These are phyloP conservation scores for peach (Prunus persica) DNA, from an alignment of 306 rosid species.

Conservation along the genomic window Prunus_persica_NCBIv2 NC_034013.1:16812501-16813000, in stretches of 20 bases:
- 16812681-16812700: slow-evolving; percentile 96
- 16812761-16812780: background rate
- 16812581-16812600: slow-evolving; percentile 1
- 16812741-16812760: background rate
- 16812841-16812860: background rate
- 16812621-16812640: slow-evolving; percentile 73
- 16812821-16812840: background rate
- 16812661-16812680: slow-evolving; percentile 89
- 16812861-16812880: background rate
- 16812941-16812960: background rate
- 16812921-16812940: background rate
- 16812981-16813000: background rate
- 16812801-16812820: background rate
- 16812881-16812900: background rate
- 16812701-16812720: slow-evolving; percentile 66
- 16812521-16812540: background rate
- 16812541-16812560: background rate
- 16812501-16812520: background rate
- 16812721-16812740: background rate
- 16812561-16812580: background rate
- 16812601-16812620: slow-evolving; percentile 84
- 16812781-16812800: background rate
- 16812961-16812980: background rate
- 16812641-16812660: slow-evolving; percentile 89
- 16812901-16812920: background rate